Conservation (phyloP, 306 rosid species). For the Fagus crenata region DNA sequence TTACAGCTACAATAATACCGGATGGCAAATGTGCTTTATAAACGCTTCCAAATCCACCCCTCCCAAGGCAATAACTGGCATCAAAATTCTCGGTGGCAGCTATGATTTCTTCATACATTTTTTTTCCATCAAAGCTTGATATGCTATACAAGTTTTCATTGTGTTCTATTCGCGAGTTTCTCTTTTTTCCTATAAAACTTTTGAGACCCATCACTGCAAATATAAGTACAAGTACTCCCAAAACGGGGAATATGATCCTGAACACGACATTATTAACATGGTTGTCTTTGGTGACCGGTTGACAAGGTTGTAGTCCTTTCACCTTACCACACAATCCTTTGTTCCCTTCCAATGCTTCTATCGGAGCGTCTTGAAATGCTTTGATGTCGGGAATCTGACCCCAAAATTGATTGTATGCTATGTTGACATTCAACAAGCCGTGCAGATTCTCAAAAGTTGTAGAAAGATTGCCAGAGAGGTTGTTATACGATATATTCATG, state of each 20-base stretch:
- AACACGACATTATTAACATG: background rate
- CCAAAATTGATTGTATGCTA: constrained; percentile 19
- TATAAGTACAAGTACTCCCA: constrained; percentile 2
- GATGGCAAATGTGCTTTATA: constrained; percentile 21
- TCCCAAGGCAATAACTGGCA: constrained; percentile 27
- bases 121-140: constrained; percentile 12
- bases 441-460: constrained; percentile 4
- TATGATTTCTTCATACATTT: constrained; percentile 25
- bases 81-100: constrained; percentile 29
- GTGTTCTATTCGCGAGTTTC: background rate
- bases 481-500: constrained; percentile 18
- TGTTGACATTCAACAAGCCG: constrained; percentile 12
- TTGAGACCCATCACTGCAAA: background rate
- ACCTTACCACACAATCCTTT: constrained; percentile 17
- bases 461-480: constrained; percentile 16
- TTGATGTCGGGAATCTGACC: constrained; percentile 21
- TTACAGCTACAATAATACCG: constrained; percentile 5
- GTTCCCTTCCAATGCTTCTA: constrained; percentile 14
- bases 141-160: background rate
- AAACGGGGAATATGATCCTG: background rate
- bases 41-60: constrained; percentile 32
- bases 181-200: background rate
- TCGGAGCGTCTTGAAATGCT: constrained; percentile 14
- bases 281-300: background rate
- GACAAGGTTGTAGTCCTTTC: constrained; percentile 20